A percentile compares a stretch with the other conserved stretches of the same genome.
phyloP scores from a whole-genome alignment of 2,329 filamentous ascomycete genomes.

The Fusarium proliferatum region DNA sequence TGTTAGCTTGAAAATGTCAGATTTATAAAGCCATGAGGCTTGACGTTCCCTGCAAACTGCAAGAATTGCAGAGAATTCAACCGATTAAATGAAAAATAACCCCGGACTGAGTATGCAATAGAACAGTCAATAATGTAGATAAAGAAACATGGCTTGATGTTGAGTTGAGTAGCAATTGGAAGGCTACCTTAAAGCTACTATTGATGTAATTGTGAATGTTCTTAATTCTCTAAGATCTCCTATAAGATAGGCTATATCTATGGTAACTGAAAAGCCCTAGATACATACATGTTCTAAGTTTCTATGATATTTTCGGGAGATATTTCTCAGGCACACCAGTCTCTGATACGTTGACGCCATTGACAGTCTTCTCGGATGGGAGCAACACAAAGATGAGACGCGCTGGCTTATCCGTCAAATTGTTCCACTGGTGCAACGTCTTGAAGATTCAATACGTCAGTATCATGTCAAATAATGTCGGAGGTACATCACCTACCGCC shows the following conservation, averaged over 20 bases:
- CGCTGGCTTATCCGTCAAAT: neutral
- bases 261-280: rapidly evolving
- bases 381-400: neutral
- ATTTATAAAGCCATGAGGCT: neutral
- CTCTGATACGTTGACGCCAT: neutral
- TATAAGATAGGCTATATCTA: too few species aligned
- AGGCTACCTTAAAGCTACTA: too few species aligned
- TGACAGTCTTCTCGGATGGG: neutral
- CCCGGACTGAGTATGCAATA: too few species aligned
- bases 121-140: too few species aligned
- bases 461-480: rapidly evolving
- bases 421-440: neutral
- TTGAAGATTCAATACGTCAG: neutral
- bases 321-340: neutral
- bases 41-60: neutral
- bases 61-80: rapidly evolving
- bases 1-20: neutral
- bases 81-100: neutral
- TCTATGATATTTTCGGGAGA: neutral
- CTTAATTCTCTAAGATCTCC: too few species aligned
- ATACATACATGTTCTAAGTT: neutral
- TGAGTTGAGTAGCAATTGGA: too few species aligned
- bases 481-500: neutral
- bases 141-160: too few species aligned
- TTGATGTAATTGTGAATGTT: too few species aligned